phyloP scores from a whole-genome alignment of 1,284 basidiomycete species.

The Erythrobasidium hasegawianum region DNA sequence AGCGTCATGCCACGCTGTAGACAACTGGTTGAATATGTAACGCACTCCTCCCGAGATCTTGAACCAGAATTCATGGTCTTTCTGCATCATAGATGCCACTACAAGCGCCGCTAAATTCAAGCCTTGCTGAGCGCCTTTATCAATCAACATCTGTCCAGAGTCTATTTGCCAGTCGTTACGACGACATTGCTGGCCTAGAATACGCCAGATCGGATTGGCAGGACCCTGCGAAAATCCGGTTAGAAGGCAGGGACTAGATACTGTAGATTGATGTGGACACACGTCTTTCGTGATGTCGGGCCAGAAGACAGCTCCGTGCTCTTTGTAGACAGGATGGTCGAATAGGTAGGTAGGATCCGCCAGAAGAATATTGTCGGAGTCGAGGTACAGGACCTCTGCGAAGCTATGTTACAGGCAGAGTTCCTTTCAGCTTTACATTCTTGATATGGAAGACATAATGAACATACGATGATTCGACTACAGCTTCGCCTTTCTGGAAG shows the following conservation, averaged over 20 bases:
- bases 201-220: slow-evolving; percentile 54
- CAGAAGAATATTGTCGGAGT: slow-evolving; percentile 53
- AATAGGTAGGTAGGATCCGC: slow-evolving; percentile 52
- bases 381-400: slow-evolving; percentile 52
- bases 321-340: slow-evolving; percentile 47
- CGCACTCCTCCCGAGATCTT: slow-evolving; percentile 51
- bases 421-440: slow-evolving; percentile 27
- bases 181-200: slow-evolving; percentile 51
- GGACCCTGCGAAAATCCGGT: slow-evolving; percentile 44
- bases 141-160: slow-evolving; percentile 52
- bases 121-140: slow-evolving; percentile 53
- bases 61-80: slow-evolving; percentile 53
- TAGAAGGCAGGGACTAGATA: not conserved
- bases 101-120: slow-evolving; percentile 54
- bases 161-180: slow-evolving; percentile 52
- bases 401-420: slow-evolving; percentile 51
- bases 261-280: slow-evolving; percentile 41
- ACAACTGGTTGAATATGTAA: not conserved
- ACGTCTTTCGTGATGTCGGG: slow-evolving; percentile 54
- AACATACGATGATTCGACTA: slow-evolving; percentile 48
- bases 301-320: slow-evolving; percentile 53
- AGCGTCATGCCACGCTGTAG: not conserved
- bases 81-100: slow-evolving; percentile 52
- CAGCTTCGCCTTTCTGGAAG: slow-evolving; percentile 50
- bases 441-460: not conserved